phyloP scores from a whole-genome alignment of 345 rosid genomes.

The Eucalyptus curtisii region DNA sequence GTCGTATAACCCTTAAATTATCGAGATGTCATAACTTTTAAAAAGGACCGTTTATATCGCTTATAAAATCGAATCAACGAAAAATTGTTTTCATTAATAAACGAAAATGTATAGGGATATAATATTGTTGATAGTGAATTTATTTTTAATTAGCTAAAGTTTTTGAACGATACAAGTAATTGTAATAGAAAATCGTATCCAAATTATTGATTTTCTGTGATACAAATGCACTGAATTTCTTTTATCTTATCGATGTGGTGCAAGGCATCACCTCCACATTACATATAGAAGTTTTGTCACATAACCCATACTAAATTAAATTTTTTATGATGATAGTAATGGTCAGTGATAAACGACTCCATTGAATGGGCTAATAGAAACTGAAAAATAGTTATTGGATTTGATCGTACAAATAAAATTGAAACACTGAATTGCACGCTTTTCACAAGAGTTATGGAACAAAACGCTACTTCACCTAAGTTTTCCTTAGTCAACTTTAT shows the following conservation, averaged over 20 bases:
- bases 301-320: too few relatives aligned
- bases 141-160: not conserved
- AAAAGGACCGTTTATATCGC: fast-evolving
- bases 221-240: too few relatives aligned
- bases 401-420: not conserved
- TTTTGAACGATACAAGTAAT: too few relatives aligned
- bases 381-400: not conserved
- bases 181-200: not conserved
- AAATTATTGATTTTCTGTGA: too few relatives aligned
- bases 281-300: fast-evolving
- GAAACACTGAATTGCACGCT: not conserved
- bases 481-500: not conserved
- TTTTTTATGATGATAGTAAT: too few relatives aligned
- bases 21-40: not conserved
- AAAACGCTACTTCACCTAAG: not conserved
- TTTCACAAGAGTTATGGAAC: not conserved
- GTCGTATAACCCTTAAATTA: not conserved
- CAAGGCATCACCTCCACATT: not conserved
- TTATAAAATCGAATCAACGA: not conserved
- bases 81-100: not conserved
- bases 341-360: too few relatives aligned
- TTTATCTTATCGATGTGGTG: not conserved
- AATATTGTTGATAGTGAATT: not conserved
- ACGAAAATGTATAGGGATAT: not conserved
- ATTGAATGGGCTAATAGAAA: too few relatives aligned